phyloP scores from a whole-genome alignment of 345 rosid genomes.

The Draba incana region DNA sequence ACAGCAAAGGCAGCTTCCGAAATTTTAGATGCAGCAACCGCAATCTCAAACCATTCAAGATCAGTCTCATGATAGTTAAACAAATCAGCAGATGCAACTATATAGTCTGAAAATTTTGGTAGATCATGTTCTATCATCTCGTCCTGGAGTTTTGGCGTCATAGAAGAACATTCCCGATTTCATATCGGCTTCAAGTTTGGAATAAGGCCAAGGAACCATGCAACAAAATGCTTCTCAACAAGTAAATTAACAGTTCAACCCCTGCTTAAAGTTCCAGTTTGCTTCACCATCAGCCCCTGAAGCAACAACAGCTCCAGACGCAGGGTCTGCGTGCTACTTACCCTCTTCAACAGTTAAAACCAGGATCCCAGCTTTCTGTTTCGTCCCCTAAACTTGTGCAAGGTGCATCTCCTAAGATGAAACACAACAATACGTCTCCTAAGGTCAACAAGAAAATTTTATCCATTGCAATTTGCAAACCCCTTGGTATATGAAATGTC shows the following conservation, averaged over 20 bases:
- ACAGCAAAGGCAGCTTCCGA: conserved; percentile 72
- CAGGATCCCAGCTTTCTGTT: conserved; percentile 64
- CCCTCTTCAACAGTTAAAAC: conserved; percentile 71
- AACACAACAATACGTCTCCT: conserved; percentile 75
- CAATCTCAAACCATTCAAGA: conserved; percentile 57
- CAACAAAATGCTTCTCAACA: too few species aligned
- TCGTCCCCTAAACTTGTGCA: conserved; percentile 80
- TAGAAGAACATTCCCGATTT: conserved; percentile 67
- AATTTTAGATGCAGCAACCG: conserved; percentile 60
- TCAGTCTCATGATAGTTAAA: conserved; percentile 69
- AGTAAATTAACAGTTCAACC: conserved; percentile 54
- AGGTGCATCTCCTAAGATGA: conserved; percentile 79
- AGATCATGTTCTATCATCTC: conserved; percentile 66
- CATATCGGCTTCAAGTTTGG: conserved; percentile 59
- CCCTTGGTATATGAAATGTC: too few species aligned
- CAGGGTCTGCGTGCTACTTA: conserved; percentile 57
- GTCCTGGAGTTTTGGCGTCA: too few species aligned
- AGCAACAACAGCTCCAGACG: conserved; percentile 70
- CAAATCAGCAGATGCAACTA: conserved; percentile 70
- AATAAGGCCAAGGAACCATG: too few species aligned
- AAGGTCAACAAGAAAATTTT: conserved; percentile 86
- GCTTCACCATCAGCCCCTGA: conserved; percentile 77
- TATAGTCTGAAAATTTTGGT: conserved; percentile 62
- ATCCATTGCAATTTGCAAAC: conserved; percentile 74
- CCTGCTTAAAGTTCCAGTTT: conserved; percentile 70